A percentile compares a stretch with the other conserved stretches of the same genome.
These are phyloP conservation scores for Ceratobasidium sp. DNA, from an alignment of 1,284 basidiomycete species.

Conservation along the genomic window DNA sequence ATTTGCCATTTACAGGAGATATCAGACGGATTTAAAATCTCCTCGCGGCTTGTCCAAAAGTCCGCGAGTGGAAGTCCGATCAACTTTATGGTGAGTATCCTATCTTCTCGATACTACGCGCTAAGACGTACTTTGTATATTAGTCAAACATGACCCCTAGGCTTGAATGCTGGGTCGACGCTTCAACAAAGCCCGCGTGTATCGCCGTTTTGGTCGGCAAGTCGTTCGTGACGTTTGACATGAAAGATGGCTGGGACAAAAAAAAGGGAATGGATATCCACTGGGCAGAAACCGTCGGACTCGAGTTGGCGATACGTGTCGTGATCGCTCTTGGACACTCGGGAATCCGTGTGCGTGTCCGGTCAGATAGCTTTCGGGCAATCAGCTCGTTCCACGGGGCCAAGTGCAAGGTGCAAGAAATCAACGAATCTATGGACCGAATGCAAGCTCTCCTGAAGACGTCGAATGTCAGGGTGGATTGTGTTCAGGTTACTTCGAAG, in stretches of 20 bases:
- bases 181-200: background rate
- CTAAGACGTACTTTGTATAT: background rate
- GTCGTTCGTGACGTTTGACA: background rate
- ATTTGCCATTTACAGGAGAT: background rate
- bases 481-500: background rate
- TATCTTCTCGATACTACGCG: background rate
- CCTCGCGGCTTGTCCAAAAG: background rate
- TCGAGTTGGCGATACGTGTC: background rate
- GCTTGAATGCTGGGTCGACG: constrained; percentile 11
- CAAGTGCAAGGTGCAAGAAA: background rate
- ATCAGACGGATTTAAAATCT: background rate
- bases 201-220: background rate
- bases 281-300: background rate
- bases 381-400: background rate
- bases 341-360: background rate
- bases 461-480: background rate
- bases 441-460: background rate
- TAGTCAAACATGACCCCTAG: background rate
- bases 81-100: constrained; percentile 3
- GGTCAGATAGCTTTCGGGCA: background rate
- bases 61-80: background rate
- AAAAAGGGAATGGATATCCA: background rate
- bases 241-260: background rate
- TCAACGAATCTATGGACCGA: background rate
- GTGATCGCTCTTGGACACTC: background rate